Conservation (phyloP, 768 basidiomycete genomes). For the Agaricus subrufescens region DNA sequence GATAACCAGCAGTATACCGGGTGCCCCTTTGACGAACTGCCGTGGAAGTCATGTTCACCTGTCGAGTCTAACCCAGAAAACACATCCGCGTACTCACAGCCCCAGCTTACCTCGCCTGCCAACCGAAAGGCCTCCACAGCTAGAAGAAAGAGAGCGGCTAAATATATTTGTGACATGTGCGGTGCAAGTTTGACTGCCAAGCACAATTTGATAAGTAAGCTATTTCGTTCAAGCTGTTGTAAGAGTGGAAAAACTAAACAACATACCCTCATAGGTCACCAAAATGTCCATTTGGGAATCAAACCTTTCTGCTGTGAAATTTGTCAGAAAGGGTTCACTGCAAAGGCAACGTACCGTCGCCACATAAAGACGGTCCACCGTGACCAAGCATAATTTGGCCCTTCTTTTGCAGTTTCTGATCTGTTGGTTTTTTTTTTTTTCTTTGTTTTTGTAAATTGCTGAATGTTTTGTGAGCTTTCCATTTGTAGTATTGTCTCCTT, state of each 20-base stretch:
- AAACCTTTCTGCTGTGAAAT: constrained; percentile 11
- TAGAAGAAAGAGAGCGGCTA: constrained; percentile 17
- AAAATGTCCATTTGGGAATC: constrained; percentile 13
- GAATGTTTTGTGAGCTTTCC: too few species aligned
- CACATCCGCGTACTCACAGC: not conserved
- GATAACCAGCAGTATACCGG: not conserved
- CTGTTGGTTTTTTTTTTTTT: too few species aligned
- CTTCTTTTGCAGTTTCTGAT: not conserved
- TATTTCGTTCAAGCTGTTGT: not conserved
- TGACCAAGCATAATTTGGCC: constrained; percentile 1
- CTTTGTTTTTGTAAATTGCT: too few species aligned
- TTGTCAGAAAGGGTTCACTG: constrained; percentile 12
- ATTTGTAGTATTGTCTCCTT: too few species aligned
- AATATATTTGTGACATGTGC: constrained; percentile 19
- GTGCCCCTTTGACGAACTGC: not conserved
- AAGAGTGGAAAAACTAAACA: not conserved
- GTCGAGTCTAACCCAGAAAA: not conserved
- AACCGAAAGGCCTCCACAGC: constrained; percentile 2
- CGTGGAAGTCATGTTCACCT: not conserved
- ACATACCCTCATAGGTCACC: constrained; percentile 7
- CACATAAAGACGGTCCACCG: constrained; percentile 14
- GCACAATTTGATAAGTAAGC: constrained; percentile 23
- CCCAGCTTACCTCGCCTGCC: constrained; percentile 3
- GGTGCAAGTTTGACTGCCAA: constrained; percentile 20
- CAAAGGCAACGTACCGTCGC: constrained; percentile 12